phyloP scores from a whole-genome alignment of 805 yeast species.

The Lipomyces orientalis region DNA sequence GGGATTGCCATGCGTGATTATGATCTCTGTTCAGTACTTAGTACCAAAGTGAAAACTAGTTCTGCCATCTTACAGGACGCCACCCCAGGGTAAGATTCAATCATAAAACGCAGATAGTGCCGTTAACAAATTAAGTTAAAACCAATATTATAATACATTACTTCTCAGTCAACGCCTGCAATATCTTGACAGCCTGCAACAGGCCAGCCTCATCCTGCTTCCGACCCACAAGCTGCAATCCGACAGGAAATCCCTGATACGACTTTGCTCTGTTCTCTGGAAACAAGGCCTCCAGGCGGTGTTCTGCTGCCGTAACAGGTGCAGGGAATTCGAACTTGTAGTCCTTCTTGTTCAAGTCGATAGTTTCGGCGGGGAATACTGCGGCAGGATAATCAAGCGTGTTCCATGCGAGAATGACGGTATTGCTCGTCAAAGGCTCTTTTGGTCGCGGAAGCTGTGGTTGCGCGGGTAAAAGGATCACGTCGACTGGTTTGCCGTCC shows the following conservation, averaged over 20 bases:
- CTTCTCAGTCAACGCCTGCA: constrained; percentile 16
- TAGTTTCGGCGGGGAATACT: constrained; percentile 30
- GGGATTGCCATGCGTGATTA: no score
- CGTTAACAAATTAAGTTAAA: not conserved
- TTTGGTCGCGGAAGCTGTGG: constrained; percentile 43
- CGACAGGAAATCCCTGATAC: constrained; percentile 39
- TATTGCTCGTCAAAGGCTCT: constrained; percentile 34
- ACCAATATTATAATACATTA: not conserved
- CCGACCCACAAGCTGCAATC: constrained; percentile 39
- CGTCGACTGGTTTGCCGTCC: constrained; percentile 53
- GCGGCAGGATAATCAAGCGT: constrained; percentile 39
- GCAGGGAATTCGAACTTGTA: constrained; percentile 34
- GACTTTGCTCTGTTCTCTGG: constrained; percentile 31
- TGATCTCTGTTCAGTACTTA: no score
- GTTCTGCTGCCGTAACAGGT: constrained; percentile 28
- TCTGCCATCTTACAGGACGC: not conserved
- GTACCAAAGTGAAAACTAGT: not conserved
- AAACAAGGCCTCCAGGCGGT: constrained; percentile 23
- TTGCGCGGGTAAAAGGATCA: constrained; percentile 53
- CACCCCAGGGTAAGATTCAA: no score
- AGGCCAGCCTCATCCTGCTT: constrained; percentile 37
- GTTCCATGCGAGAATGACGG: constrained; percentile 36
- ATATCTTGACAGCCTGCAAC: constrained; percentile 24
- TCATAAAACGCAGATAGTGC: no score
- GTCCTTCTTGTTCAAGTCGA: constrained; percentile 25